Evolutionary conservation across 768 basidiomycete species (phyloP).

Genomic region (Trametes punicea): DNA sequence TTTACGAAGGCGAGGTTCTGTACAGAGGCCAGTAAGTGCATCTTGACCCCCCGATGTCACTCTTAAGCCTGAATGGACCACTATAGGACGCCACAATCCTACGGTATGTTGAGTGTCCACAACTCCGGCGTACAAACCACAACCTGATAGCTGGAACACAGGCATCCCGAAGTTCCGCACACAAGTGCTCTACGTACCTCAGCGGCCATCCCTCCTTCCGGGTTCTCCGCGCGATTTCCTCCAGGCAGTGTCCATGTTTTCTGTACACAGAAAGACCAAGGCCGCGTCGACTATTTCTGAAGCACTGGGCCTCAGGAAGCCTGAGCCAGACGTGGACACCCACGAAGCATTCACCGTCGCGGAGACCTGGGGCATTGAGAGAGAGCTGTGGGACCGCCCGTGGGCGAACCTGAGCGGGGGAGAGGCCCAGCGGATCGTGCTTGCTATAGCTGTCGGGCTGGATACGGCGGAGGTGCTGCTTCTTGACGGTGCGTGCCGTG

Average conservation of each 20-base stretch:
- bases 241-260: slow-evolving; percentile 49
- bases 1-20: slow-evolving; percentile 62
- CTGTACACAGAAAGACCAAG: slow-evolving; percentile 35
- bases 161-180: slow-evolving; percentile 79
- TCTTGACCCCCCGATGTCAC: not conserved
- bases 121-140: not conserved
- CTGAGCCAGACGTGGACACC: not conserved
- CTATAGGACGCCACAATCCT: slow-evolving; percentile 46
- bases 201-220: slow-evolving; percentile 82
- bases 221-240: slow-evolving; percentile 78
- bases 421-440: slow-evolving; percentile 78
- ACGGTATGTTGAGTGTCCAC: slow-evolving; percentile 36
- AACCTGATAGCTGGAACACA: no score
- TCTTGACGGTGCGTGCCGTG: slow-evolving; percentile 68
- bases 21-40: slow-evolving; percentile 63
- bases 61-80: not conserved
- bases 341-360: slow-evolving; percentile 50
- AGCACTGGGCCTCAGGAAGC: not conserved
- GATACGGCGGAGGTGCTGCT: slow-evolving; percentile 76
- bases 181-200: slow-evolving; percentile 81
- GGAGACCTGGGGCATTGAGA: slow-evolving; percentile 61
- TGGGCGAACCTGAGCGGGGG: slow-evolving; percentile 86
- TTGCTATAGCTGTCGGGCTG: slow-evolving; percentile 72
- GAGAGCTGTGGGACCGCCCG: slow-evolving; percentile 69
- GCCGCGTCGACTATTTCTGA: slow-evolving; percentile 20